A percentile compares a stretch with the other conserved stretches of the same genome.
phyloP scores from a whole-genome alignment of 306 rosid species.

The Gynostemma pentaphyllum region DNA sequence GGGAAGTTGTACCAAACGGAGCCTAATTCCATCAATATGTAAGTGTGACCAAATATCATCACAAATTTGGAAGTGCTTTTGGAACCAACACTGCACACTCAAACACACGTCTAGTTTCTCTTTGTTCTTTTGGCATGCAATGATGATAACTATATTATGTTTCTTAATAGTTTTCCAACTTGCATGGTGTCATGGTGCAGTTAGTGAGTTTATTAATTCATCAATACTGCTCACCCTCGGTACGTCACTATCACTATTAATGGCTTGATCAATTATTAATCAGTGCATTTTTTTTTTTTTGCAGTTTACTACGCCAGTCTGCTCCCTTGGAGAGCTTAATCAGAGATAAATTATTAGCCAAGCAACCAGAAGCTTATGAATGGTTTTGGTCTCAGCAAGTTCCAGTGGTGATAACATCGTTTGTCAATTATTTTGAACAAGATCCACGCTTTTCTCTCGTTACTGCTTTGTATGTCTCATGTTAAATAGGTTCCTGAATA shows the following conservation, averaged over 20 bases:
- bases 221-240: background rate
- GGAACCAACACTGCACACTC: background rate
- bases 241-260: background rate
- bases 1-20: too few species aligned
- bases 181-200: background rate
- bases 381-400: slow-evolving; percentile 96
- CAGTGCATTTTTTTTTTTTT: slow-evolving; percentile 22
- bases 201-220: background rate
- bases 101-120: background rate
- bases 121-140: background rate
- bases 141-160: background rate
- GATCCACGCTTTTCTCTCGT: slow-evolving; percentile 56
- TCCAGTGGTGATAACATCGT: slow-evolving; percentile 56
- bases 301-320: slow-evolving; percentile 78
- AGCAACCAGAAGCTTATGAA: slow-evolving; percentile 73
- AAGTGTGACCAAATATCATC: background rate
- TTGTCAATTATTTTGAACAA: slow-evolving; percentile 57
- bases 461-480: slow-evolving; percentile 45
- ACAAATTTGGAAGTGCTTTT: background rate
- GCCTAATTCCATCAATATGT: background rate
- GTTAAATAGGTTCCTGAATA: background rate
- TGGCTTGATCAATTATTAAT: slow-evolving; percentile 4
- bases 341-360: slow-evolving; percentile 64
- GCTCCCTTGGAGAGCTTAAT: slow-evolving; percentile 77
- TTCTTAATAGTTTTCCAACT: background rate